Conservation (phyloP, 1,284 basidiomycete genomes). For the Schizophyllum amplum region DNA sequence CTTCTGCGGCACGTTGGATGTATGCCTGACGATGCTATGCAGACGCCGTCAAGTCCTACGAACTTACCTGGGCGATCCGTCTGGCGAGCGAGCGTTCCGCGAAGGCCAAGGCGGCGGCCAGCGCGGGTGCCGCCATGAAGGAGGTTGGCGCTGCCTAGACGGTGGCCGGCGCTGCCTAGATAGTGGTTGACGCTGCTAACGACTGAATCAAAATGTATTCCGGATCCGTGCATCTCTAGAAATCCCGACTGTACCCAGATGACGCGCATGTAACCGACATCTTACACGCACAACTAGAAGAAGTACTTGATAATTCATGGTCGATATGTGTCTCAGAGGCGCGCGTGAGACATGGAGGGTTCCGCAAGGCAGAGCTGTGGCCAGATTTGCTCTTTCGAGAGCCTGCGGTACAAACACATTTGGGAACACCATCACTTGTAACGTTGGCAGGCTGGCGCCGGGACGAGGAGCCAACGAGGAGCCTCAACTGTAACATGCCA, state of each 20-base stretch:
- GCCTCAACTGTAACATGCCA: no score
- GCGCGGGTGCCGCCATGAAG: constrained; percentile 7
- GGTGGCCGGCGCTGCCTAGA: neutral
- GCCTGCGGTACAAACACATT: no score
- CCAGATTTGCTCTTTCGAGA: no score
- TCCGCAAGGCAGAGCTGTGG: no score
- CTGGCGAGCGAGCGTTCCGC: constrained; percentile 62
- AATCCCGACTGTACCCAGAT: neutral
- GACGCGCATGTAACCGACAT: neutral
- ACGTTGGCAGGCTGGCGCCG: no score
- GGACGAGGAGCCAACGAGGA: no score
- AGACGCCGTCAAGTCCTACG: constrained; percentile 85
- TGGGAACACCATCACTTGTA: no score
- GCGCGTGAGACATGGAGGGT: no score
- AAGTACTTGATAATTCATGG: no score
- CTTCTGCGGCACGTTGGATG: neutral
- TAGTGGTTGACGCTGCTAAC: no score
- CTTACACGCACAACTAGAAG: no score
- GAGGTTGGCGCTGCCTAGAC: neutral
- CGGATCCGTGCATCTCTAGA: neutral
- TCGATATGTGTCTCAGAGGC: no score
- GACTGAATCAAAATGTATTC: neutral
- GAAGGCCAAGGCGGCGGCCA: constrained; percentile 17
- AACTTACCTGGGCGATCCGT: constrained; percentile 84
- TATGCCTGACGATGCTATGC: constrained; percentile 8